Percentiles rank a stretch among this genome's conserved stretches.
These are phyloP conservation scores for Calonectria pteridis DNA, from an alignment of 2,329 filamentous ascomycete species.

Conservation along the genomic window DNA sequence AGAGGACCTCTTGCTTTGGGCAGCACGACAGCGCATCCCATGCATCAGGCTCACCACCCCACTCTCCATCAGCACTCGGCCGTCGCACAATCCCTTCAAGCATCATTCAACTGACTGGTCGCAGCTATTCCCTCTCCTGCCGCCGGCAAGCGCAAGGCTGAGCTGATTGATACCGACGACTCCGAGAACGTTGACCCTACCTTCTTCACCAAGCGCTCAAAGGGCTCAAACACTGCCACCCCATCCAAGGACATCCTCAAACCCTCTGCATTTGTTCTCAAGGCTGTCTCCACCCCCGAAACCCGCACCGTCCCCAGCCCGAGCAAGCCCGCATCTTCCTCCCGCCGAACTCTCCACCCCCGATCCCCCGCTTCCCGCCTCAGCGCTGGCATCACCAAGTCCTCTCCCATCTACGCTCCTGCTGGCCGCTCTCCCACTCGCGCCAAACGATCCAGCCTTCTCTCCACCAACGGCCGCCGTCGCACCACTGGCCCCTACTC, in stretches of 20 bases:
- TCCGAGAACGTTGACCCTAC: conserved; percentile 73
- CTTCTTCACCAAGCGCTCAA: conserved; percentile 70
- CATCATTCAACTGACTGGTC: conserved; percentile 28
- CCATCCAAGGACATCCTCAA: conserved; percentile 62
- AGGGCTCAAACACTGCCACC: conserved; percentile 58
- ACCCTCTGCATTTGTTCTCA: conserved; percentile 61
- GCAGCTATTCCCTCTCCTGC: conserved; percentile 57
- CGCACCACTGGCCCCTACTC: conserved; percentile 72
- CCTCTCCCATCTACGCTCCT: conserved; percentile 73
- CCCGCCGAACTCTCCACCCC: conserved; percentile 63
- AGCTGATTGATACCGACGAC: conserved; percentile 64
- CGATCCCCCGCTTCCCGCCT: conserved; percentile 64
- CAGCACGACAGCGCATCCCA: conserved; percentile 16
- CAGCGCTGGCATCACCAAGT: conserved; percentile 58
- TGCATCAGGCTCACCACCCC: conserved; percentile 22
- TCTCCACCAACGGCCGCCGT: conserved; percentile 73
- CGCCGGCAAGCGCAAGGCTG: conserved; percentile 70
- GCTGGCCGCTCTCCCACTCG: conserved; percentile 86
- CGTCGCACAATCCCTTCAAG: not conserved
- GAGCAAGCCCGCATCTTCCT: conserved; percentile 47
- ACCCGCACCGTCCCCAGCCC: conserved; percentile 49
- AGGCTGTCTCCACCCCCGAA: conserved; percentile 49
- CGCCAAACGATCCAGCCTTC: conserved; percentile 75
- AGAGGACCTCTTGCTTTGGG: conserved; percentile 15
- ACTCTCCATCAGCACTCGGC: conserved; percentile 17